Evolutionary conservation across 2,329 filamentous ascomycete genomes (phyloP), one percentile per base, ranked within the genome.

Genomic region (Dactylella cylindrospora): DNA sequence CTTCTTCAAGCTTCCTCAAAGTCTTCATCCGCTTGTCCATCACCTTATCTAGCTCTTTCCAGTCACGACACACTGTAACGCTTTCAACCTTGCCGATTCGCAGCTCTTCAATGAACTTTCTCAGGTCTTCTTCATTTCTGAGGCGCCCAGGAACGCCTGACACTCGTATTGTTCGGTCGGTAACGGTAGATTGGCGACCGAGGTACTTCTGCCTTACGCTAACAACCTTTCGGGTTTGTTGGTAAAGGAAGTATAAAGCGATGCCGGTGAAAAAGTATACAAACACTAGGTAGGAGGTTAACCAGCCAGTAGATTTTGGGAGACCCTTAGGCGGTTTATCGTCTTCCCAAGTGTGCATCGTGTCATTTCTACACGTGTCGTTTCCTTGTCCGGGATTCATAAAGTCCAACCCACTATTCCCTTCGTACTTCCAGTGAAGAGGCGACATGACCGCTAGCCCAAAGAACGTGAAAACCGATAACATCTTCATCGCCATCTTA

Each of bases 151-250:
- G 93, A 17, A 98, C 91, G 0, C 91, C 91, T 0, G 91, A 93
- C 13, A 98, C 75, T 19, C 89, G 84, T 69, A 98, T 90, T 0
- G 93, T 98, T 25, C 90, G 84, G 73, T 98, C 93, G 1, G 93
- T 97, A 45, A 96, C 82, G n/a, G 91, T 97, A 0, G 87, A 90
- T 73, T 97, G 91, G 17, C 85, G 89, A 9, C 93, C 93, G 7
- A 98, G 79, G 70, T 96, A 98, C 57, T 90, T 84, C 72, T 98
- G 93, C 19, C 93, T 80, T 23, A 91, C 81, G 53, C 84, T 81
- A 66, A 97, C 94, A 46, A 98, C 85, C 59, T 84, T 85, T 67
- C 85, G 82, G 0, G 93, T 97, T 73, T 95, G 85, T 33, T 80
- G 80, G 57, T 91, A 83, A 68, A 97, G 83, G 67, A 91, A 81